Evolutionary conservation across 345 rosid species (phyloP).

Genomic region (Arabis alpina): DNA sequence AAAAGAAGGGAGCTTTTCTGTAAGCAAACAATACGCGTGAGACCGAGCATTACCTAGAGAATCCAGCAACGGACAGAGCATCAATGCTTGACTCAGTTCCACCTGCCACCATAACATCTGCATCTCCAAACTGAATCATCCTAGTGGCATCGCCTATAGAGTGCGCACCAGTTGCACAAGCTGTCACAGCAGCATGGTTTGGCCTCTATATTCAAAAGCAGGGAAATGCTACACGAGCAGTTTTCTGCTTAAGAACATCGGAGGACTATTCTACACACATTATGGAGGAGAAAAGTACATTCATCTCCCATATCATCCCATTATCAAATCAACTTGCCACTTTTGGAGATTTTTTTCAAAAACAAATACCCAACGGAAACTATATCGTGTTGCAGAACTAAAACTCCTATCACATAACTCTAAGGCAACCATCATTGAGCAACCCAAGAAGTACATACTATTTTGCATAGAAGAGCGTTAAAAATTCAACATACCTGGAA

Average conservation of each 20-base stretch:
- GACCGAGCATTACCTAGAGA: conserved; percentile 60
- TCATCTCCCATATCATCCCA: not conserved
- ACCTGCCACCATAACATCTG: conserved; percentile 95
- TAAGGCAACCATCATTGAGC: conserved; percentile 1
- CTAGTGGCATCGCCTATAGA: conserved; percentile 96
- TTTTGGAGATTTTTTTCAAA: not conserved
- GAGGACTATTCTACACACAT: conserved; percentile 3
- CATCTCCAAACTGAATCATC: conserved; percentile 97
- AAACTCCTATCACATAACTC: not conserved
- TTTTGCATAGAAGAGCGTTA: not conserved
- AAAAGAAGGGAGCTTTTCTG: not conserved
- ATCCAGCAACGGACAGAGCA: conserved; percentile 94
- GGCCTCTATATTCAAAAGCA: conserved; percentile 74
- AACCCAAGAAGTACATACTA: not conserved
- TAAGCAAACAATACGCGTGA: conserved; percentile 3
- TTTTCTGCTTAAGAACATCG: conserved; percentile 15
- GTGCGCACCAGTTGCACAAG: conserved; percentile 98
- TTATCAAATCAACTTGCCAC: conserved; percentile 5
- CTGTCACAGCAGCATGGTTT: conserved; percentile 99
- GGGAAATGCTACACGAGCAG: conserved; percentile 22
- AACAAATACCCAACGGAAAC: not conserved
- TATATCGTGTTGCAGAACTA: conserved; percentile 6
- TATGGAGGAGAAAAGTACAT: not conserved
- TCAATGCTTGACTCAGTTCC: conserved; percentile 97
- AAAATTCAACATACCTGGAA: conserved; percentile 71